These are phyloP conservation scores for Zygosaccharomyces rouxii DNA, from an alignment of 805 yeast genomes.

Conservation along the genomic window DNA sequence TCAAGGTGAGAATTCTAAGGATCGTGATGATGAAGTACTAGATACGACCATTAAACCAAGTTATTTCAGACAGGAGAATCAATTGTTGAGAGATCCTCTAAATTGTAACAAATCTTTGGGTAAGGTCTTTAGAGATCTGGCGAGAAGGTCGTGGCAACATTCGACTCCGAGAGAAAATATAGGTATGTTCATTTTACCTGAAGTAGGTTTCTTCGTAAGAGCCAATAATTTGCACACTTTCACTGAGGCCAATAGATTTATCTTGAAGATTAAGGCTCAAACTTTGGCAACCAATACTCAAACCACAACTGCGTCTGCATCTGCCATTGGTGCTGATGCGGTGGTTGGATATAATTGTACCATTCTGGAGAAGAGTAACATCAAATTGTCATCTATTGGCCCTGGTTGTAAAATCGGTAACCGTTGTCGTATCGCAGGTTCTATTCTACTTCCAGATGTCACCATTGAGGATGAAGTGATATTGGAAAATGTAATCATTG, in stretches of 20 bases:
- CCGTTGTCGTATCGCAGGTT: slow-evolving; percentile 83
- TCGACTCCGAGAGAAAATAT: slow-evolving; percentile 53
- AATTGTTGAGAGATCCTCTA: slow-evolving; percentile 26
- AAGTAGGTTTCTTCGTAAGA: slow-evolving; percentile 65
- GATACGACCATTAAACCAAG: slow-evolving; percentile 27
- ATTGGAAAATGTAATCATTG: slow-evolving; percentile 82
- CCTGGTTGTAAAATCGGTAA: slow-evolving; percentile 71
- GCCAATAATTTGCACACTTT: slow-evolving; percentile 74
- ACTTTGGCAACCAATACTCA: slow-evolving; percentile 27
- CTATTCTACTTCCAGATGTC: slow-evolving; percentile 69
- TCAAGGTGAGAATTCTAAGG: slow-evolving; percentile 1
- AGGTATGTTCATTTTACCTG: slow-evolving; percentile 67
- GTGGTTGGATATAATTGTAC: slow-evolving; percentile 63
- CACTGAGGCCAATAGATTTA: slow-evolving; percentile 82
- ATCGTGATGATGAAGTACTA: not conserved
- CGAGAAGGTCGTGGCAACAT: slow-evolving; percentile 90
- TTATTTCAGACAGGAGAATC: slow-evolving; percentile 31
- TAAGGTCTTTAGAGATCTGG: slow-evolving; percentile 77
- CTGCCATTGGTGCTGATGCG: slow-evolving; percentile 85
- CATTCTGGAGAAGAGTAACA: slow-evolving; percentile 77
- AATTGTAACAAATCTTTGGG: slow-evolving; percentile 46
- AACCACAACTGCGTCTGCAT: slow-evolving; percentile 34
- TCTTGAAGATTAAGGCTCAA: slow-evolving; percentile 62
- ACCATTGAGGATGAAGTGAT: slow-evolving; percentile 69
- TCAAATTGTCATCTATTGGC: slow-evolving; percentile 83